Evolutionary conservation across 2,329 filamentous ascomycete species (phyloP), one percentile per base, ranked within the genome.

Genomic region (Phialocephala sp.): DNA sequence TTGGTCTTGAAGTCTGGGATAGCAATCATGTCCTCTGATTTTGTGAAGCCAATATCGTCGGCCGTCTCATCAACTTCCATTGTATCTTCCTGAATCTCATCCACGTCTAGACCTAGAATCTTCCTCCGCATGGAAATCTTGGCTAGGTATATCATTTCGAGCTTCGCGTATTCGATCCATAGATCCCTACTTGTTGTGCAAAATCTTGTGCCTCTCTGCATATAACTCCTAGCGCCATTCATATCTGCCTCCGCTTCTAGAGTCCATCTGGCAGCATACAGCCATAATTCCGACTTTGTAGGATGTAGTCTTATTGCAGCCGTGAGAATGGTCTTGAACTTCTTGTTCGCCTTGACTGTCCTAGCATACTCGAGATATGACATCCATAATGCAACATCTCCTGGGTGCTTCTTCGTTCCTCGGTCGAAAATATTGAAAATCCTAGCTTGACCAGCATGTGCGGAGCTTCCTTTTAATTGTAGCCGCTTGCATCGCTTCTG

Each of bases 391-490:
- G 85, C 86, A 41, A 93, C 75, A 75, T 92, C 92, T 3, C 92
- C 93, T 1, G 92, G 91, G 75, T 97, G 95, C 69, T 93, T 92
- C 75, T 87, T 85, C 35, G 94, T 93, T 22, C 88, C 93, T 68
- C 95, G 89, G 72, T 97, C 93, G 71, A 97, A 91, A 69, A 98
- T 90, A 77, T 91, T 91, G 75, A 97, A 93, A 68, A 97, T 90
- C 60, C 93, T 91, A 54, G 90, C 88, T 76, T 96, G 91, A 22
- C 92, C 91, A 56, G 87, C 85, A 76, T 92, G 86, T 36, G 87
- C 87, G 35, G 87, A 85, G 66, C 83, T 81, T 69, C 83, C 80
- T 69, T 90, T 91, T 72, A 97, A 87, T 66, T 90, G 91, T 69
- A 97, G 82, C 66, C 94, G 88, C 75, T 90, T 89, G 77, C 92